Conservation (phyloP, 352 stramenopile species). For the Phytophthora sojae region DNA sequence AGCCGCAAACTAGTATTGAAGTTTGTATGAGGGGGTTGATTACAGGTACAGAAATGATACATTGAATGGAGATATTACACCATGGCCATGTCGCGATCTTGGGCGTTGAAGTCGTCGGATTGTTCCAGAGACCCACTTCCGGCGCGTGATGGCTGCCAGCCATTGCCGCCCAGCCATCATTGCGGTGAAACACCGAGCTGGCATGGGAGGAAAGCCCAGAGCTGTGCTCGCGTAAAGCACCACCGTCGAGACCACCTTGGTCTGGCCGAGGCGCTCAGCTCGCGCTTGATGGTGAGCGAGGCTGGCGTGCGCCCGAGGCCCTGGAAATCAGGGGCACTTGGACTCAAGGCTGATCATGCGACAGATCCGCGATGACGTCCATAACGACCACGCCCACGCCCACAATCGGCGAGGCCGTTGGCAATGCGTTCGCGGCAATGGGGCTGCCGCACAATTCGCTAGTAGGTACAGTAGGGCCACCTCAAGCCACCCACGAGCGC, state of each 20-base stretch:
- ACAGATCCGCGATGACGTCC: neutral
- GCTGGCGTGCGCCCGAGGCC: neutral
- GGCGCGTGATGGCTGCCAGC: conserved; percentile 17
- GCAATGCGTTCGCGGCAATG: no score
- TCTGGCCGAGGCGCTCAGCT: neutral
- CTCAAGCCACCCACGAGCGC: no score
- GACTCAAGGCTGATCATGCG: neutral
- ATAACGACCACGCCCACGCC: neutral
- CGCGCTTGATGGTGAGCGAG: neutral
- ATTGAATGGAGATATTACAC: conserved; percentile 15
- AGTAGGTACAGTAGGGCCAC: no score
- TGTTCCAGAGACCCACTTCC: neutral
- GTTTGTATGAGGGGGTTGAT: neutral
- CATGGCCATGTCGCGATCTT: conserved; percentile 28
- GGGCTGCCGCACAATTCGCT: no score
- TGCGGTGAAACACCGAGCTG: neutral
- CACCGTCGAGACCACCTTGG: neutral
- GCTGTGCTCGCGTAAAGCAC: neutral
- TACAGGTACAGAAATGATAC: conserved; percentile 5
- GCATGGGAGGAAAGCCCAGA: neutral
- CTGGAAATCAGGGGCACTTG: neutral
- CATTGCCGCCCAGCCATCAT: neutral
- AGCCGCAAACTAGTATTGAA: neutral
- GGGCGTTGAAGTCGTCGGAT: conserved; percentile 16
- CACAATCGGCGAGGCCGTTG: no score